A percentile compares a stretch with the other conserved stretches of the same genome.
These are phyloP conservation scores for Penicillium sp. DNA, from an alignment of 2,329 filamentous ascomycete genomes.

Conservation along the genomic window DNA sequence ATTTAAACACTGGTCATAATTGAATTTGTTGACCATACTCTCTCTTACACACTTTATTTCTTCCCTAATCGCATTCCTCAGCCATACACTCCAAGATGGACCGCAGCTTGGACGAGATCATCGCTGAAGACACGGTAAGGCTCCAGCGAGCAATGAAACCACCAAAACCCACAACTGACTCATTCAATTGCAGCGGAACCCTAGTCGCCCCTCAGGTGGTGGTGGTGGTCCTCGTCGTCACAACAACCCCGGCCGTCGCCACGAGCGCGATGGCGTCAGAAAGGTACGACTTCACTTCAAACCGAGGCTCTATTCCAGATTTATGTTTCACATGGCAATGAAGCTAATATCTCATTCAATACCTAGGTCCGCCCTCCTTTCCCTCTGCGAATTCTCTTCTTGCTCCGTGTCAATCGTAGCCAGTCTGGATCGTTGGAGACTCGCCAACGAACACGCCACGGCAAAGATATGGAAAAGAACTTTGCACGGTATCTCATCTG, in stretches of 20 bases:
- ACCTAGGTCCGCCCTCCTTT: constrained; percentile 48
- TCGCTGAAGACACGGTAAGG: constrained; percentile 59
- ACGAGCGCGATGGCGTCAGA: constrained; percentile 86
- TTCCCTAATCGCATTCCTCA: background rate
- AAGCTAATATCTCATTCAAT: constrained; percentile 13
- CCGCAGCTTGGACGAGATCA: constrained; percentile 64
- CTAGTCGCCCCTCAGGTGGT: constrained; percentile 31
- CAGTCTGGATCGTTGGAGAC: constrained; percentile 27
- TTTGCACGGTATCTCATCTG: constrained; percentile 37
- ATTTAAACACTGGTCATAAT: background rate
- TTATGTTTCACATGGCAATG: constrained; percentile 7
- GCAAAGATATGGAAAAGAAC: constrained; percentile 35
- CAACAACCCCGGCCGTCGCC: constrained; percentile 61
- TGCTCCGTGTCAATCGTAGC: constrained; percentile 37
- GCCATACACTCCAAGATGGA: constrained; percentile 52
- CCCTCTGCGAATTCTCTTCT: constrained; percentile 38
- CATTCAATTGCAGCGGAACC: constrained; percentile 21
- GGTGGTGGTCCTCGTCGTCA: constrained; percentile 31
- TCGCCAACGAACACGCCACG: constrained; percentile 26
- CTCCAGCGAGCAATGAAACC: constrained; percentile 3
- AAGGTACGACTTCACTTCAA: constrained; percentile 60
- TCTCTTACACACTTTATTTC: background rate
- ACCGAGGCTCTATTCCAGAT: background rate
- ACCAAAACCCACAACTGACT: constrained; percentile 18
- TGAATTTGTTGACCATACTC: background rate